Percentiles rank a stretch among this genome's conserved stretches.
These are phyloP conservation scores for Eremochloa ophiuroides DNA, from an alignment of 176 grass and related monocot genomes.

Conservation along the genomic window DNA sequence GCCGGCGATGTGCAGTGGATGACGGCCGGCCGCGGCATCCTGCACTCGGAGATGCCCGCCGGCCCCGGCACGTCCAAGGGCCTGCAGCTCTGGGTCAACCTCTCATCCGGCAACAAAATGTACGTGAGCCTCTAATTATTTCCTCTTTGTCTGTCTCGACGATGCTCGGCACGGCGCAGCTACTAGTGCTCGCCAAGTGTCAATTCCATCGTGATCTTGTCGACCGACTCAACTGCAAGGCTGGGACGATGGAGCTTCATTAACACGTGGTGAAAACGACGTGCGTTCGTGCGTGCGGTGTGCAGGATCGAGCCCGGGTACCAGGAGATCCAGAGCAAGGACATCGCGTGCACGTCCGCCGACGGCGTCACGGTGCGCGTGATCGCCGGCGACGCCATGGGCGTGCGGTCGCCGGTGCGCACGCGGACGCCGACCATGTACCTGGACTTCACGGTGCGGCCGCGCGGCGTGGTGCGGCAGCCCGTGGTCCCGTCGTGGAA, in stretches of 20 bases:
- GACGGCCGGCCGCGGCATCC: constrained; percentile 91
- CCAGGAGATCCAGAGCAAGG: constrained; percentile 89
- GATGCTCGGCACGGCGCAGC: not conserved
- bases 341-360: constrained; percentile 49
- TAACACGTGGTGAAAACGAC: not conserved
- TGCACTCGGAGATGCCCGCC: constrained; percentile 95
- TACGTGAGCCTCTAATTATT: not conserved
- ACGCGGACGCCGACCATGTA: constrained; percentile 93
- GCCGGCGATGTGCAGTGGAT: constrained; percentile 98
- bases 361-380: constrained; percentile 80
- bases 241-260: not conserved
- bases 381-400: constrained; percentile 85
- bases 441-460: constrained; percentile 84
- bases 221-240: not conserved
- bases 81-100: constrained; percentile 98
- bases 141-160: not conserved
- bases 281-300: not conserved
- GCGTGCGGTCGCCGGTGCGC: constrained; percentile 54
- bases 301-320: constrained; percentile 87
- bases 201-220: not conserved
- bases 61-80: constrained; percentile 65
- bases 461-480: constrained; percentile 48
- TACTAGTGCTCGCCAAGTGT: not conserved
- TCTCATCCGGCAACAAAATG: constrained; percentile 94
- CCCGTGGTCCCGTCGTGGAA: constrained; percentile 59